Evolutionary conservation across 2,329 filamentous ascomycete species (phyloP), one percentile per base, ranked within the genome.

Genomic region (Alternaria angustiovoidea): DNA sequence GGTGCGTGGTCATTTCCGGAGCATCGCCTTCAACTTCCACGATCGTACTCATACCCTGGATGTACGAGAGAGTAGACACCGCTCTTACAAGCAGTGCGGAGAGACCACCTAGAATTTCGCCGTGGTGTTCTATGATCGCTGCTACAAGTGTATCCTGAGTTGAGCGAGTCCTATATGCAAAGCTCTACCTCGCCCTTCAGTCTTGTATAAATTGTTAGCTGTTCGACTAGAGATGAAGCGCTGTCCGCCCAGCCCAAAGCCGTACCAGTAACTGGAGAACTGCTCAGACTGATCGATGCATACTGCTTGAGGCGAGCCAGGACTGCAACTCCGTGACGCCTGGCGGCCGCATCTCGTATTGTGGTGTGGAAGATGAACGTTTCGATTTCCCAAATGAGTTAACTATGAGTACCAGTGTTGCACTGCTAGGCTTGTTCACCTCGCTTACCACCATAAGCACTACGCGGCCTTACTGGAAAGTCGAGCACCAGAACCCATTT

Each of bases 241-340:
- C 5, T 34, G 32, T 34, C 1, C 5, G 1, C 14, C 32, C 14
- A 36, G 32, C 2, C 5, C 14, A 36, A 14, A 36, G 32, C 14
- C 4, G 12, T 36, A 2, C 32, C 1, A 7, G 3, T 36, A 12
- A 16, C 14, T 14, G 1, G 1, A 1, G 2, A 6, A 7, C 2
- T 36, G 12, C 14, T 7, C 12, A 6, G 7, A 7, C 6, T 14
- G 12, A 36, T 36, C 32, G 32, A 36, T 36, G 1, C 32, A 6
- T 14, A 14, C 5, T 36, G 14, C 32, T 36, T 36, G 32, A 6
- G 32, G 3, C 32, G 12, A 36, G 32, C 32, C 32, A 36, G 32
- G 14, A 16, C 14, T 14, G 6, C 14, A 14, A 14, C 11, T 14
- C 5, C 38, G n/a, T 39, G n/a, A 39, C 38, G 6, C n/a, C 6